Conservation (phyloP, 192 early-diverging fungal genomes). For the Linnemannia exigua region DNA sequence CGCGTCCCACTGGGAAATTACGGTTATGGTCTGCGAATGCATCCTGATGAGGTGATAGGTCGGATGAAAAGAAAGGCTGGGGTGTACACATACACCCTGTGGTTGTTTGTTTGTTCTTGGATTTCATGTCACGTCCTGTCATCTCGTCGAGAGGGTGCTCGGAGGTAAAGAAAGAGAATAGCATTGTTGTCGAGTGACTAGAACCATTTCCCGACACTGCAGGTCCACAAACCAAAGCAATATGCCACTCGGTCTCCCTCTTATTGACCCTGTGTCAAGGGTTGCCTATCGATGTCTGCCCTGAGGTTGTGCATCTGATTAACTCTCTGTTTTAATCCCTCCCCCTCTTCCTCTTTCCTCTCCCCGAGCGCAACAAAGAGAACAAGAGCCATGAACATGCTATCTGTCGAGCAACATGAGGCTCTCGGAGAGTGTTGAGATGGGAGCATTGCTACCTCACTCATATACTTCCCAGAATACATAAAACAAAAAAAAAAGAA, state of each 20-base stretch:
- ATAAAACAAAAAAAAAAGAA: not conserved
- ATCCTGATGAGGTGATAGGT: conserved; percentile 2
- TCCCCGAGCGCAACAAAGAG: not conserved
- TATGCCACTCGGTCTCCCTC: not conserved
- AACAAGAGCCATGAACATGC: not conserved
- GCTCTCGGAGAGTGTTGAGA: not conserved
- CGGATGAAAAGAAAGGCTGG: not conserved
- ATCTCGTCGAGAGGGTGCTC: not conserved
- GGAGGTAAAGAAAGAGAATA: not conserved
- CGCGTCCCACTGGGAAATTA: not conserved
- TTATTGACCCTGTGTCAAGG: not conserved
- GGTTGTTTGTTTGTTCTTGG: not conserved
- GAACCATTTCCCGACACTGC: not conserved
- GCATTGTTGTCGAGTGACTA: not conserved
- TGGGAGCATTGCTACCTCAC: not conserved
- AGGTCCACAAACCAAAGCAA: not conserved
- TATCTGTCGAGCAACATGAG: not conserved
- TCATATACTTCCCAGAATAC: not conserved
- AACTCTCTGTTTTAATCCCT: not conserved
- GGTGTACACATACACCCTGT: not conserved
- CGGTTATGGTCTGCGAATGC: not conserved
- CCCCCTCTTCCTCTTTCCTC: not conserved
- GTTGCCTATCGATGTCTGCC: not conserved
- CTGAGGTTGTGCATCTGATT: not conserved
- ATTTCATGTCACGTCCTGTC: not conserved